Evolutionary conservation across 2,329 filamentous ascomycete species (phyloP).

Genomic region (Fusarium paranaense): DNA sequence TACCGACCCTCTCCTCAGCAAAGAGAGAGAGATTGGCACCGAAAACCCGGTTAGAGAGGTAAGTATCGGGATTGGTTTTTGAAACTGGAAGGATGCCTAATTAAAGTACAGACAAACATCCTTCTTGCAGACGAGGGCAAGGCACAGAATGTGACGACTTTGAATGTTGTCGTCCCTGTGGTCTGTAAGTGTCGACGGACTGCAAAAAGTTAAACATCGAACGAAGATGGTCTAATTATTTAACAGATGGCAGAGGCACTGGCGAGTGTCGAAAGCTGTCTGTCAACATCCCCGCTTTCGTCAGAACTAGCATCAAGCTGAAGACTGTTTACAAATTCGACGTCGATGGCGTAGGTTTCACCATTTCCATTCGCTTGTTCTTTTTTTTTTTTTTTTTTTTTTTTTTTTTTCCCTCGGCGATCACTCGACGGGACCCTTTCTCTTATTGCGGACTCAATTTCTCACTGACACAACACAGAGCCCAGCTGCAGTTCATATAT

Average conservation of each 20-base stretch:
- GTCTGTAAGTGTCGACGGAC: conserved; percentile 41
- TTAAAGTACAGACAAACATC: conserved; percentile 42
- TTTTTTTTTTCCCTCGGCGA: too few relatives aligned
- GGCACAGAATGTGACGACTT: conserved; percentile 43
- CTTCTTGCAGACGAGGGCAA: conserved; percentile 45
- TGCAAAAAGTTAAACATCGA: background rate
- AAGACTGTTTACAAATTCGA: conserved; percentile 50
- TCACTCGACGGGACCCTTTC: too few relatives aligned
- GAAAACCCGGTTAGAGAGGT: conserved; percentile 46
- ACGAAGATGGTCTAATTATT: background rate
- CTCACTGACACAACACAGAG: conserved; percentile 20
- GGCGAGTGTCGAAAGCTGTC: conserved; percentile 51
- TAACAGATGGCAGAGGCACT: conserved; percentile 48
- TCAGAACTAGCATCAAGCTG: conserved; percentile 45
- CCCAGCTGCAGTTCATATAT: conserved; percentile 45
- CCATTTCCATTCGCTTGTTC: background rate
- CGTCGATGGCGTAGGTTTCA: conserved; percentile 44
- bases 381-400: too few relatives aligned
- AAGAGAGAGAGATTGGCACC: conserved; percentile 44
- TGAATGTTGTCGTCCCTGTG: conserved; percentile 44
- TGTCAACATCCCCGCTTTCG: conserved; percentile 46
- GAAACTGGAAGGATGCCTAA: background rate
- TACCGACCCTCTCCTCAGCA: conserved; percentile 44
- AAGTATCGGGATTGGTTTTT: background rate
- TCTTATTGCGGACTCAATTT: background rate